Conservation (phyloP, 106 monocot genomes). For the Platanthera zijinensis region DNA sequence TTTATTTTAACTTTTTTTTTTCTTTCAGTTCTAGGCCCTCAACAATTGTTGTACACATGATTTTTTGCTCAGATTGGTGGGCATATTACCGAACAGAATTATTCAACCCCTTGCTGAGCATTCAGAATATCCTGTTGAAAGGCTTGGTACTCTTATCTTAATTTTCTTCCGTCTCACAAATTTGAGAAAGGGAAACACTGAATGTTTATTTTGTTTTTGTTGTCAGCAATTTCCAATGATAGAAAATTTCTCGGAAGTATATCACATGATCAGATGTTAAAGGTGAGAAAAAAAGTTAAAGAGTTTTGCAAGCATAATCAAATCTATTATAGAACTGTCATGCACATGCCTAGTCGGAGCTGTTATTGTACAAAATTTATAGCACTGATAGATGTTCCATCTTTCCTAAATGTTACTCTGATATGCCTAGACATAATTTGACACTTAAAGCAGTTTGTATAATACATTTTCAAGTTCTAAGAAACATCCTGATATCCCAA, state of each 20-base stretch:
- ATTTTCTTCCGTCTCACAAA: background rate
- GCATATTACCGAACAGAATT: slow-evolving; percentile 84
- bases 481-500: background rate
- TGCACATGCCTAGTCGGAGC: background rate
- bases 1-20: background rate
- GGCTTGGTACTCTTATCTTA: slow-evolving; percentile 46
- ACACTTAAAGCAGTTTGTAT: background rate
- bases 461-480: background rate
- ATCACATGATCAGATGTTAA: slow-evolving; percentile 90
- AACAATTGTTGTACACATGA: background rate
- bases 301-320: background rate
- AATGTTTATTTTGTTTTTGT: slow-evolving; percentile 1
- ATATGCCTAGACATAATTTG: background rate
- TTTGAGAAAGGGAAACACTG: background rate
- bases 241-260: slow-evolving; percentile 85
- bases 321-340: background rate
- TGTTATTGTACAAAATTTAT: background rate
- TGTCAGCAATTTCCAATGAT: slow-evolving; percentile 78
- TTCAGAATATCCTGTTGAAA: slow-evolving; percentile 85
- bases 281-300: slow-evolving; percentile 35
- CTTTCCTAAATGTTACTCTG: background rate
- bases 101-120: slow-evolving; percentile 86
- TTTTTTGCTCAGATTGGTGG: slow-evolving; percentile 52
- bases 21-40: background rate
- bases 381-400: background rate